Evolutionary conservation across 1,284 basidiomycete genomes (phyloP).

Genomic region (Sphaerobolus stellatus): DNA sequence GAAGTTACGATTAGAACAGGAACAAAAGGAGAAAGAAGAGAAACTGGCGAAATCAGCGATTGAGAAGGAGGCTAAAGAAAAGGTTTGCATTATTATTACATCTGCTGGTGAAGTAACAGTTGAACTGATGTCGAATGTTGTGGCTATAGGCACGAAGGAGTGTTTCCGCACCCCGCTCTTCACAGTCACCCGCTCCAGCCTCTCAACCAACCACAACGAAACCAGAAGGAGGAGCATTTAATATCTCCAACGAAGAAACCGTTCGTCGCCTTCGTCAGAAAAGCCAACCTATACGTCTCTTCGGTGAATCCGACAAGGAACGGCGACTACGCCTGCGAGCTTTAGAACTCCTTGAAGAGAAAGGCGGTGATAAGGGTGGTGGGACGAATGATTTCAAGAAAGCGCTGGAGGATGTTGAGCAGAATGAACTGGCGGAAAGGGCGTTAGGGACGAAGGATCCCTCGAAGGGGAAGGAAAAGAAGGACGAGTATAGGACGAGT

Average conservation of each 20-base stretch:
- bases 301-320: constrained; percentile 95
- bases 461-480: constrained; percentile 62
- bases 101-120: constrained; percentile 10
- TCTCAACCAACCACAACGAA: constrained; percentile 48
- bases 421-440: constrained; percentile 65
- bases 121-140: constrained; percentile 2
- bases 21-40: constrained; percentile 53
- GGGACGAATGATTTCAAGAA: constrained; percentile 94
- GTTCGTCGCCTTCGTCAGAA: constrained; percentile 85
- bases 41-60: constrained; percentile 36
- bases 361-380: constrained; percentile 65
- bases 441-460: constrained; percentile 47
- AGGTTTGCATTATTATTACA: constrained; percentile 14
- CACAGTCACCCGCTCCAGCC: constrained; percentile 26
- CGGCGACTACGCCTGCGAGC: constrained; percentile 86
- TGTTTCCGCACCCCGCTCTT: constrained; percentile 7
- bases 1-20: constrained; percentile 65
- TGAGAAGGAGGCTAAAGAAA: constrained; percentile 34
- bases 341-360: constrained; percentile 91
- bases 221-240: constrained; percentile 53
- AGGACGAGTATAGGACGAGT: constrained; percentile 45
- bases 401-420: constrained; percentile 90
- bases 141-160: not conserved
- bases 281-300: constrained; percentile 92
- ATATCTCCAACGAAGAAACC: constrained; percentile 92